These are phyloP conservation scores for Trichosporon coremiiforme DNA, from an alignment of 1,284 basidiomycete genomes.

Conservation along the genomic window DNA sequence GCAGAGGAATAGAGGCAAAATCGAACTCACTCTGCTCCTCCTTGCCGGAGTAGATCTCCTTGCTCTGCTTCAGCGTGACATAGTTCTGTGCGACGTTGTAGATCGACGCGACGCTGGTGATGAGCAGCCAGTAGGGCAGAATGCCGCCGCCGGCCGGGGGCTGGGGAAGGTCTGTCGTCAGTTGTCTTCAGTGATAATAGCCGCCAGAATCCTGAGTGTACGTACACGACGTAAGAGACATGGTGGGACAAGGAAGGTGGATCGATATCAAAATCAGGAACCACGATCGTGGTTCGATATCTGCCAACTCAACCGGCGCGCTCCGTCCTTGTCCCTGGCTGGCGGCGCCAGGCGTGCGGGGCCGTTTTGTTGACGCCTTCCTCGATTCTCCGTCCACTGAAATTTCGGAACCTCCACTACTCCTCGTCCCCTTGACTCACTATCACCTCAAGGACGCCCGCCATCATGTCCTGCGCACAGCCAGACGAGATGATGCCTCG, in stretches of 20 bases:
- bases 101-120: conserved; percentile 71
- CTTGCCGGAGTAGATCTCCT: conserved; percentile 70
- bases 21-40: conserved; percentile 57
- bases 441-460: not conserved
- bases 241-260: not conserved
- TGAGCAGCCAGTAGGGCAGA: conserved; percentile 81
- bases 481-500: conserved; percentile 43
- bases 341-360: not conserved
- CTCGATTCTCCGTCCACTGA: not conserved
- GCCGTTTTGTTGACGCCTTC: not conserved
- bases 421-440: not conserved
- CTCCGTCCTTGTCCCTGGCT: not conserved
- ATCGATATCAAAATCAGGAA: conserved; percentile 6
- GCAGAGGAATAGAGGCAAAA: not conserved
- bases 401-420: conserved; percentile 8
- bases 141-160: conserved; percentile 60
- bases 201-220: not conserved
- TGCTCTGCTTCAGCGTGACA: conserved; percentile 72
- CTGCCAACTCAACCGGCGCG: not conserved
- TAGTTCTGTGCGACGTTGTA: conserved; percentile 87
- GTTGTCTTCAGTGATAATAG: not conserved
- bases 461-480: conserved; percentile 53
- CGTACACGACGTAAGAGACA: conserved; percentile 21
- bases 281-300: not conserved
- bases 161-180: conserved; percentile 35